These are phyloP conservation scores for Plenodomus tracheiphilus DNA, from an alignment of 2,329 filamentous ascomycete species.

Conservation along the genomic window DNA sequence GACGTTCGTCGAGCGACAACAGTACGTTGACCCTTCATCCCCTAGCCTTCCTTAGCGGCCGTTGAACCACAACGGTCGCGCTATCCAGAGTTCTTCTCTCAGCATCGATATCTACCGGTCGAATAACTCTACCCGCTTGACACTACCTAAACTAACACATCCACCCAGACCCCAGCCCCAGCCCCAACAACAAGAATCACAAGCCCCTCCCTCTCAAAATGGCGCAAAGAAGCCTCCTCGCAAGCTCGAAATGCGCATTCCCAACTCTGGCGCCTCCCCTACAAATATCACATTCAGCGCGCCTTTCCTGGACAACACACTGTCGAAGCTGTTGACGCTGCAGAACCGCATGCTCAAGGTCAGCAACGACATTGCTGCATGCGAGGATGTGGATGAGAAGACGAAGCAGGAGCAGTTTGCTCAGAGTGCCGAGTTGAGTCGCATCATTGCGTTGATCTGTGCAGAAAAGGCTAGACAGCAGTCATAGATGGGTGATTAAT, in stretches of 20 bases:
- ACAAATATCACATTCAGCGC: conserved; percentile 54
- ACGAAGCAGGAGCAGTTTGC: conserved; percentile 55
- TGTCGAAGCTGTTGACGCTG: conserved; percentile 54
- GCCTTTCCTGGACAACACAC: conserved; percentile 57
- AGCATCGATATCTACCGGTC: too few relatives aligned
- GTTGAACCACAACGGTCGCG: conserved; percentile 15
- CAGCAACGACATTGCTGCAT: conserved; percentile 51
- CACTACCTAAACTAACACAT: not conserved
- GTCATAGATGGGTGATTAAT: conserved; percentile 15
- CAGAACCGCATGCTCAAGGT: conserved; percentile 56
- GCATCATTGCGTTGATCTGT: conserved; percentile 57
- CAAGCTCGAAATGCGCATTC: conserved; percentile 56
- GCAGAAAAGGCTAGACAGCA: conserved; percentile 57
- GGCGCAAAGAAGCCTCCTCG: conserved; percentile 48
- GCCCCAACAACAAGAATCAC: conserved; percentile 24
- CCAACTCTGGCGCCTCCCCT: conserved; percentile 37
- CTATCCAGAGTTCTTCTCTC: conserved; percentile 7
- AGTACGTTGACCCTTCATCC: conserved; percentile 24
- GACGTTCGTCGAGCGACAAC: conserved; percentile 53
- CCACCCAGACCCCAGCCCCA: conserved; percentile 21
- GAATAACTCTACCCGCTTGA: too few relatives aligned
- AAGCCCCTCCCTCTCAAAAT: conserved; percentile 6
- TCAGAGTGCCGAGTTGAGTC: conserved; percentile 53
- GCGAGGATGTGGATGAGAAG: conserved; percentile 51
- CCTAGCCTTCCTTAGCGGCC: conserved; percentile 13